Percentiles rank a stretch among this genome's conserved stretches.
phyloP scores from a whole-genome alignment of 2,329 filamentous ascomycete species.

The Phoma sp. region DNA sequence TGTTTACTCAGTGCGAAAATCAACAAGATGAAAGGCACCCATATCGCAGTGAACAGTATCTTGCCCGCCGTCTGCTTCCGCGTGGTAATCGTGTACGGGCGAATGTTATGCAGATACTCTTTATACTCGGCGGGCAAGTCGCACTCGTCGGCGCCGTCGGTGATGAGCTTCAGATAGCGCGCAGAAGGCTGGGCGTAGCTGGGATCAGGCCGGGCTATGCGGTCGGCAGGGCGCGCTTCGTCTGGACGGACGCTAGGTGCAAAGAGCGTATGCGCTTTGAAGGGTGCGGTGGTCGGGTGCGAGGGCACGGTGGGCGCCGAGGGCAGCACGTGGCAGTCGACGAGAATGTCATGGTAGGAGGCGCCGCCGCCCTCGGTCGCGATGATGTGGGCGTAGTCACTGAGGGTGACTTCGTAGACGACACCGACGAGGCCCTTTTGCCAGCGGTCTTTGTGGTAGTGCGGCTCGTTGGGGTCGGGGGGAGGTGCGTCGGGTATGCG shows the following conservation, averaged over 20 bases:
- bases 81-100: slow-evolving; percentile 74
- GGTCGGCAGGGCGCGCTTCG: slow-evolving; percentile 38
- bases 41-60: slow-evolving; percentile 66
- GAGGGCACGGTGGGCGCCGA: slow-evolving; percentile 67
- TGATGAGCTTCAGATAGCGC: slow-evolving; percentile 83
- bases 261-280: slow-evolving; percentile 86
- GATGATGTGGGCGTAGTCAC: slow-evolving; percentile 86
- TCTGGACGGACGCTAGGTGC: slow-evolving; percentile 59
- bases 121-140: slow-evolving; percentile 81
- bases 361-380: slow-evolving; percentile 87
- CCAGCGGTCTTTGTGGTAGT: slow-evolving; percentile 69
- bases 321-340: slow-evolving; percentile 77
- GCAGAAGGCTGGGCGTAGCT: slow-evolving; percentile 82
- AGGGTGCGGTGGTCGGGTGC: slow-evolving; percentile 67
- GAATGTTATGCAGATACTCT: slow-evolving; percentile 72
- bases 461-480: slow-evolving; percentile 32
- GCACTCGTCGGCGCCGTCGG: slow-evolving; percentile 79
- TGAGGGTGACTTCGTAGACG: slow-evolving; percentile 88
- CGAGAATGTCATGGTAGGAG: slow-evolving; percentile 82
- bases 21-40: slow-evolving; percentile 65
- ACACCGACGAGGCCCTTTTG: slow-evolving; percentile 86
- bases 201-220: slow-evolving; percentile 67
- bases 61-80: slow-evolving; percentile 71
- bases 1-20: slow-evolving; percentile 58
- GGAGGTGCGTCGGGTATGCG: slow-evolving; percentile 52